phyloP scores from a whole-genome alignment of 2,329 filamentous ascomycete species.

The Paecilomyces formosus region DNA sequence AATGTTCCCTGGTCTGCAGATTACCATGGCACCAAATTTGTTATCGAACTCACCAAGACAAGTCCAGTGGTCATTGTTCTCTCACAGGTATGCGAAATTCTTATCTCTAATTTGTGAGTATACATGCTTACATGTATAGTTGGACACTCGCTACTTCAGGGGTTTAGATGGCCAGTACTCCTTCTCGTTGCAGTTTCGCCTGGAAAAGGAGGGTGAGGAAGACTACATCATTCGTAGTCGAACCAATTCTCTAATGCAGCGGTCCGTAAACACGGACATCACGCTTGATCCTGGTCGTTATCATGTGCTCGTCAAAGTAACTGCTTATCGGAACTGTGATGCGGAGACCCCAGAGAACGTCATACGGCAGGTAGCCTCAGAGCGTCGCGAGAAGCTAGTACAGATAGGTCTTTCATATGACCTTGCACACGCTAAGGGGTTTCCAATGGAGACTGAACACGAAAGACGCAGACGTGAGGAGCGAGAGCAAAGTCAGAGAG shows the following conservation, averaged over 20 bases:
- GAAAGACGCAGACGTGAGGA: slow-evolving; percentile 27
- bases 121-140: slow-evolving; percentile 16
- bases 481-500: slow-evolving; percentile 27
- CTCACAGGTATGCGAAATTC: slow-evolving; percentile 40
- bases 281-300: slow-evolving; percentile 68
- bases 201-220: slow-evolving; percentile 54
- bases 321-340: slow-evolving; percentile 50
- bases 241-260: slow-evolving; percentile 55
- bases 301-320: slow-evolving; percentile 66
- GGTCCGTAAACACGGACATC: slow-evolving; percentile 71
- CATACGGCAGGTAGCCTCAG: slow-evolving; percentile 56
- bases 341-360: slow-evolving; percentile 57
- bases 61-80: slow-evolving; percentile 53
- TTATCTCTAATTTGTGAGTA: background rate
- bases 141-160: slow-evolving; percentile 54
- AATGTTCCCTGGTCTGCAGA: slow-evolving; percentile 55
- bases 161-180: slow-evolving; percentile 51
- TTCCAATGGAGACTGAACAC: slow-evolving; percentile 30
- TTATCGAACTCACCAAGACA: slow-evolving; percentile 44
- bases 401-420: slow-evolving; percentile 41
- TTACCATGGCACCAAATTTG: slow-evolving; percentile 55
- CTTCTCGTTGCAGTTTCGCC: slow-evolving; percentile 51
- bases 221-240: slow-evolving; percentile 53
- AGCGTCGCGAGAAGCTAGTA: slow-evolving; percentile 61
- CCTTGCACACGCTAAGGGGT: slow-evolving; percentile 38